These are phyloP conservation scores for Leishmania tarentolae DNA, from an alignment of 208 protist species.

Conservation along the genomic window DNA sequence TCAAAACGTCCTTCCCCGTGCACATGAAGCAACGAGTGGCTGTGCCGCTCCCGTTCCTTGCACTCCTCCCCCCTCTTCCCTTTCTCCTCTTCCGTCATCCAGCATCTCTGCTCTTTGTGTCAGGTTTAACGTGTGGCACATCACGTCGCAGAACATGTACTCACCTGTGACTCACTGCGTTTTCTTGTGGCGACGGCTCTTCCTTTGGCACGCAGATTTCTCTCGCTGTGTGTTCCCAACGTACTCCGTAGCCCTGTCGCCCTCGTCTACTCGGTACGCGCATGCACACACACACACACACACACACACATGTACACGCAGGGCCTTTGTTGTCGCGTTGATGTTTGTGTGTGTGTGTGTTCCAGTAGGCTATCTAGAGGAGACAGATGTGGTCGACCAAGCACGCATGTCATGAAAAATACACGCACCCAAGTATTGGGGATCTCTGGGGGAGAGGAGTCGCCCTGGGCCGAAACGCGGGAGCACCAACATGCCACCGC, in stretches of 20 bases:
- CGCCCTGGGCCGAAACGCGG: background rate
- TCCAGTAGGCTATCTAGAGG: no score
- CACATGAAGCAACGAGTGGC: background rate
- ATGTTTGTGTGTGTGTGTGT: background rate
- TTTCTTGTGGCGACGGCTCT: background rate
- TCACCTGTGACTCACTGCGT: background rate
- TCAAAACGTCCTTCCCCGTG: background rate
- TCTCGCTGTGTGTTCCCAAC: slow-evolving; percentile 17
- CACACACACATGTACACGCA: background rate
- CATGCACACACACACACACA: background rate
- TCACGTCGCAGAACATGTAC: background rate
- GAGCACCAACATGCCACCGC: background rate
- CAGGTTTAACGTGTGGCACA: background rate
- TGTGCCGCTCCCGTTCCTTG: background rate
- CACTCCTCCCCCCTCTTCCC: slow-evolving; percentile 1
- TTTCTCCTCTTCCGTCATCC: slow-evolving; percentile 1
- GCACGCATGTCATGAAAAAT: background rate
- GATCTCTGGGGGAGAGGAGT: background rate
- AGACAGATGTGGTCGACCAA: background rate
- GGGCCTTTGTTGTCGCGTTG: background rate
- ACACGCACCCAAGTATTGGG: background rate
- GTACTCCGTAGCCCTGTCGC: background rate
- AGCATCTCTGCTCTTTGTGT: background rate
- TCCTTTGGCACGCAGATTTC: background rate
- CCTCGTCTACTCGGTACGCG: background rate